Conservation (phyloP, 106 monocot species). For the Dactylorhiza incarnata region DNA sequence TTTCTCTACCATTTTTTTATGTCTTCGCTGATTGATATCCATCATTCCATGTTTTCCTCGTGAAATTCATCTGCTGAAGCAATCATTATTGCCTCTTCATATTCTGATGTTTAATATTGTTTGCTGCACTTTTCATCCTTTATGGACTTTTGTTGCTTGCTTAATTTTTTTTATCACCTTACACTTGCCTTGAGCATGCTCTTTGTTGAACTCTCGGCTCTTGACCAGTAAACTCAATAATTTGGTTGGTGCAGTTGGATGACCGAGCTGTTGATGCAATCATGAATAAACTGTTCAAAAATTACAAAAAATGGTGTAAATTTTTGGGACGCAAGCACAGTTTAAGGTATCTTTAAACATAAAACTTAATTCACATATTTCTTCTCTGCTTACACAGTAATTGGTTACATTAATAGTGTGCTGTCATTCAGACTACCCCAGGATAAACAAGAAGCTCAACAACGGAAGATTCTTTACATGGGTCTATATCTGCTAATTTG, state of each 20-base stretch:
- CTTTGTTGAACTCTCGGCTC: neutral
- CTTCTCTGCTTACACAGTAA: neutral
- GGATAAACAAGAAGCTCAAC: conserved; percentile 77
- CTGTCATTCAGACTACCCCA: conserved; percentile 59
- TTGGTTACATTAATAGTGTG: conserved; percentile 4
- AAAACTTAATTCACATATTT: conserved; percentile 6
- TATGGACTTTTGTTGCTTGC: neutral
- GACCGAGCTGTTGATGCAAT: conserved; percentile 88
- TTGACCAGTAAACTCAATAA: neutral
- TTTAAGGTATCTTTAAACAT: conserved; percentile 42
- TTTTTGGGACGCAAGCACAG: conserved; percentile 94
- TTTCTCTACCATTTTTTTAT: neutral
- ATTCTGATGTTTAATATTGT: neutral
- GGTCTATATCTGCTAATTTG: conserved; percentile 96
- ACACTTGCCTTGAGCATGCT: neutral
- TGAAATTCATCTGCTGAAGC: neutral
- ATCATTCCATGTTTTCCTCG: neutral
- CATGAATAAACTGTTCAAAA: conserved; percentile 85
- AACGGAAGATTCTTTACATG: conserved; percentile 91
- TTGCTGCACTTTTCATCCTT: neutral
- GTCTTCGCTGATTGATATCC: neutral
- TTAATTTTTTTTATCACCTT: neutral
- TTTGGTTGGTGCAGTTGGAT: conserved; percentile 50
- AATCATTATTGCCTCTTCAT: neutral
- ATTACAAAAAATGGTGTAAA: conserved; percentile 95